Percentiles rank a stretch among this genome's conserved stretches.
Evolutionary conservation across 2,329 filamentous ascomycete genomes (phyloP).

Genomic region (Apiospora aurea): DNA sequence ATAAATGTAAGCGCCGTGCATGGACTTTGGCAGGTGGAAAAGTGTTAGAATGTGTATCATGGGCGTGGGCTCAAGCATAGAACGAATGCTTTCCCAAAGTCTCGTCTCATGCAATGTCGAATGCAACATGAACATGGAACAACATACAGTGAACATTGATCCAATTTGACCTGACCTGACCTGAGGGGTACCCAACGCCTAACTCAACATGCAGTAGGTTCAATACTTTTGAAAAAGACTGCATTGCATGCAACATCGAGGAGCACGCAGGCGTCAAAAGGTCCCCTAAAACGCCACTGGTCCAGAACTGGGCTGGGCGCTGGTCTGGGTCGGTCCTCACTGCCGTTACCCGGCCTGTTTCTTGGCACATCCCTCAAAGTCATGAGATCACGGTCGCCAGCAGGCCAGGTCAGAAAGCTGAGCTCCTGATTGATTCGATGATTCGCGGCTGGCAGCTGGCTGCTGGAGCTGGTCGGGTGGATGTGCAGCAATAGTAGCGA

Average conservation of each 20-base stretch:
- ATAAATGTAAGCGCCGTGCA: conserved; percentile 5
- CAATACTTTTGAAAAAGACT: neutral
- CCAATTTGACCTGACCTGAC: neutral
- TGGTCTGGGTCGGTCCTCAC: neutral
- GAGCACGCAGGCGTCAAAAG: neutral
- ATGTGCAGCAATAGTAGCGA: neutral
- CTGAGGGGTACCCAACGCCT: neutral
- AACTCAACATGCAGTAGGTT: neutral
- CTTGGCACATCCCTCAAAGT: neutral
- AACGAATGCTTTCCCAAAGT: neutral
- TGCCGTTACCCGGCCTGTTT: conserved; percentile 2
- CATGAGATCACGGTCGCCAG: conserved; percentile 7
- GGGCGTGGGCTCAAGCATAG: neutral
- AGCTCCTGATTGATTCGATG: conserved; percentile 9
- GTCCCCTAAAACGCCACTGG: conserved; percentile 13
- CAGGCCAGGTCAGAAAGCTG: neutral
- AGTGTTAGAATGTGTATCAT: neutral
- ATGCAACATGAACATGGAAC: neutral
- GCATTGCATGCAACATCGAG: neutral
- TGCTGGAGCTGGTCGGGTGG: neutral
- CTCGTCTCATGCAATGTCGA: neutral
- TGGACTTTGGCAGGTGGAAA: neutral
- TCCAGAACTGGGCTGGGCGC: neutral
- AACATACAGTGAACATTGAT: too few species aligned
- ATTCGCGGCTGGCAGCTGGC: neutral